phyloP scores from a whole-genome alignment of 805 yeast species.

The Lachancea sp. region DNA sequence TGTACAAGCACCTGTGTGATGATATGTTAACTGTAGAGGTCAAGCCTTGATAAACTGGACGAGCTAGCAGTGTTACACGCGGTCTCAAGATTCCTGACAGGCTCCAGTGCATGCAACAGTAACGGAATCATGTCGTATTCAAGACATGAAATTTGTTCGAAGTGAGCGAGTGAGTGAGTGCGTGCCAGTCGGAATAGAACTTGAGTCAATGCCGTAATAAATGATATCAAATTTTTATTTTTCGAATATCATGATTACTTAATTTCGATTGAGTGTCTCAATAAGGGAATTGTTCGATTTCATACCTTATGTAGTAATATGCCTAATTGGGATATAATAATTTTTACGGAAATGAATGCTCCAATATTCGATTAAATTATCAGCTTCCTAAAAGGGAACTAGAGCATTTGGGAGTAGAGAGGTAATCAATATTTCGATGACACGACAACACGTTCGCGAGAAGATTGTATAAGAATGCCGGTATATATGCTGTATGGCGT shows the following conservation, averaged over 20 bases:
- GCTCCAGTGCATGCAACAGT: not conserved
- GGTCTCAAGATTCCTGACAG: conserved; percentile 1
- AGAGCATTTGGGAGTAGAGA: too few relatives aligned
- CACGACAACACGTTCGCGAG: too few relatives aligned
- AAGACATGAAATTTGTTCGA: not conserved
- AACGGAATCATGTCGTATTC: not conserved
- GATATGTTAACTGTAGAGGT: not conserved
- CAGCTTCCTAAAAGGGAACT: too few relatives aligned
- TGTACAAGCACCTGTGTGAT: conserved; percentile 8
- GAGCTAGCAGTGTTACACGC: not conserved
- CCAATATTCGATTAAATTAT: too few relatives aligned
- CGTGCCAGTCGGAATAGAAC: not conserved
- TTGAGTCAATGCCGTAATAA: not conserved
- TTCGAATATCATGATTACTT: too few relatives aligned
- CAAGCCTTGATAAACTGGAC: not conserved
- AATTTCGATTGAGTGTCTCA: not conserved
- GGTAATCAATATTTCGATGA: too few relatives aligned
- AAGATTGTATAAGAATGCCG: too few relatives aligned
- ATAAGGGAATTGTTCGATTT: not conserved
- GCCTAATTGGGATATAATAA: too few relatives aligned
- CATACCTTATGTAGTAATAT: too few relatives aligned
- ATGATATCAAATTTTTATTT: not conserved
- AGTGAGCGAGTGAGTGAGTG: not conserved
- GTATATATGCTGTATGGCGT: too few relatives aligned
- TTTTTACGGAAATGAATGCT: too few relatives aligned